phyloP scores from a whole-genome alignment of 805 yeast genomes.

The Saccharomycopsis fodiens region DNA sequence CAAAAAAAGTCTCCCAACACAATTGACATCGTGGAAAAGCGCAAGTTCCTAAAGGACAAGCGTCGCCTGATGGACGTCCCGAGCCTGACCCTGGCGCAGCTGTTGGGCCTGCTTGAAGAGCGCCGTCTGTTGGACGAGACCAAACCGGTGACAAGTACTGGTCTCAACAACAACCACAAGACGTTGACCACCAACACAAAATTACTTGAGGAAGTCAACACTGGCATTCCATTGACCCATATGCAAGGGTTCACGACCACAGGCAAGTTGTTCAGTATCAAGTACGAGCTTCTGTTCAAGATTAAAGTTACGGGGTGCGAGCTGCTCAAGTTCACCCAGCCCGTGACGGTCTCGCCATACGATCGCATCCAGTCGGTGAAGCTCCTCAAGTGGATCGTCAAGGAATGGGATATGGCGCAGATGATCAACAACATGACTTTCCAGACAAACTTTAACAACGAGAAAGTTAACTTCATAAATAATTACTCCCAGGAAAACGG shows the following conservation, averaged over 20 bases:
- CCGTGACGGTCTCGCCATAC: conserved; percentile 49
- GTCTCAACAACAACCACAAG: conserved; percentile 21
- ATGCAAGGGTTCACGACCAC: conserved; percentile 43
- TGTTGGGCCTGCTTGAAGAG: not conserved
- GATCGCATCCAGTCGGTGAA: conserved; percentile 40
- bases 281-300: conserved; percentile 44
- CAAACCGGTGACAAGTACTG: conserved; percentile 19
- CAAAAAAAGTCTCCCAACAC: conserved; percentile 10
- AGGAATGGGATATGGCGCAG: conserved; percentile 43
- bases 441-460: conserved; percentile 29
- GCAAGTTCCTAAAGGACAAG: not conserved
- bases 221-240: conserved; percentile 21
- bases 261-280: conserved; percentile 43
- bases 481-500: conserved; percentile 4
- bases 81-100: not conserved
- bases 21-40: conserved; percentile 1
- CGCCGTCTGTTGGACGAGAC: not conserved
- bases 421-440: conserved; percentile 19
- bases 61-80: not conserved
- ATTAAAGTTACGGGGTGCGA: conserved; percentile 39
- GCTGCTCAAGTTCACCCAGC: conserved; percentile 42
- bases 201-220: conserved; percentile 18
- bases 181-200: conserved; percentile 20
- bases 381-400: conserved; percentile 43
- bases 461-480: conserved; percentile 17